Percentiles rank a stretch among this genome's conserved stretches.
Evolutionary conservation across 108 stramenopile genomes (phyloP).

Genomic region (Schizochytrium sp.): DNA sequence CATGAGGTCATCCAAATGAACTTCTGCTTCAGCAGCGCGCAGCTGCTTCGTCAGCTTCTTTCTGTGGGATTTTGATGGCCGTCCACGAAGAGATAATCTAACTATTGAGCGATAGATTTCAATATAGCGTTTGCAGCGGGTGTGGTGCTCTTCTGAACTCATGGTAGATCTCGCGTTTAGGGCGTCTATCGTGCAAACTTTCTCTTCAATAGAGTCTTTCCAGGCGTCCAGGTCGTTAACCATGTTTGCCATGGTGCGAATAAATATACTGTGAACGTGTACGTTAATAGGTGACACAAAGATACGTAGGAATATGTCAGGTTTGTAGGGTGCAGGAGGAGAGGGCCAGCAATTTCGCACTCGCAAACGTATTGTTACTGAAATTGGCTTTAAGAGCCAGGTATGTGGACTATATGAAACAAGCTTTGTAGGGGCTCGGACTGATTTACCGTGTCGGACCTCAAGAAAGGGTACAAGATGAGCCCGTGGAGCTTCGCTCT

Average conservation of each 20-base stretch:
- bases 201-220: constrained; percentile 29
- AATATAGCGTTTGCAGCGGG: background rate
- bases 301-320: background rate
- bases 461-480: background rate
- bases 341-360: constrained; percentile 31
- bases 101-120: background rate
- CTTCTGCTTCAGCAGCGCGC: constrained; percentile 8
- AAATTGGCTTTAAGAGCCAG: constrained; percentile 21
- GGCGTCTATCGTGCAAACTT: constrained; percentile 42
- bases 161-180: constrained; percentile 27
- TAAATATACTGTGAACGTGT: constrained; percentile 22
- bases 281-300: background rate
- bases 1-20: constrained; percentile 46
- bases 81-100: background rate
- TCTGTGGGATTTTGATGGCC: background rate
- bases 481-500: constrained; percentile 45
- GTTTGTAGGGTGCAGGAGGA: constrained; percentile 6
- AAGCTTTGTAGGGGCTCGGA: background rate
- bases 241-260: constrained; percentile 10
- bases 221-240: constrained; percentile 3
- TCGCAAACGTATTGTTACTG: background rate
- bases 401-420: constrained; percentile 41
- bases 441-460: background rate
- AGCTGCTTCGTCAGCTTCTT: background rate
- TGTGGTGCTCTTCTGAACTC: constrained; percentile 10